Evolutionary conservation across 2,329 filamentous ascomycete genomes (phyloP).

Genomic region (Botrytis paeoniae): DNA sequence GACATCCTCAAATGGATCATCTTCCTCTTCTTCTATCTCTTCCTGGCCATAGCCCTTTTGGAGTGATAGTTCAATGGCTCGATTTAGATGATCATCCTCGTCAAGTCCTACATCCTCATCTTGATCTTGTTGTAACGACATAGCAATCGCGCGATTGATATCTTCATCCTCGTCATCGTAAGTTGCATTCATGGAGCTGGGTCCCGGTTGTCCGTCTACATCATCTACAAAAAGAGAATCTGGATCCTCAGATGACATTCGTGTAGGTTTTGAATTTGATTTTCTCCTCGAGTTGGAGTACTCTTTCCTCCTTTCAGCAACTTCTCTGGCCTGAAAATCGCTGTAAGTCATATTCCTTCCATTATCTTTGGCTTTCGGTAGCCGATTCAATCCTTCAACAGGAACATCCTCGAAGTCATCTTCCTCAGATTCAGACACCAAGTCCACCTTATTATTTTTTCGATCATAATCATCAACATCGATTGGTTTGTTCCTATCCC

Average conservation of each 20-base stretch:
- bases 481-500: conserved; percentile 81
- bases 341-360: conserved; percentile 30
- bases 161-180: conserved; percentile 20
- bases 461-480: conserved; percentile 73
- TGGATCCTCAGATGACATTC: conserved; percentile 25
- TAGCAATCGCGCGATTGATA: conserved; percentile 27
- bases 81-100: conserved; percentile 73
- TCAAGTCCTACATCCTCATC: conserved; percentile 41
- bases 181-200: conserved; percentile 17
- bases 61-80: conserved; percentile 82
- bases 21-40: conserved; percentile 37
- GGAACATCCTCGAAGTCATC: conserved; percentile 48
- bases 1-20: conserved; percentile 49
- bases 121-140: conserved; percentile 63
- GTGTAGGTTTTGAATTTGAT: conserved; percentile 17
- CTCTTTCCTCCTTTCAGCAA: conserved; percentile 30
- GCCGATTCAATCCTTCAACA: conserved; percentile 38
- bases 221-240: conserved; percentile 36
- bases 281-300: conserved; percentile 25
- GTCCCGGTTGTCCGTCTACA: conserved; percentile 16
- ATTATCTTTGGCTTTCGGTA: conserved; percentile 33
- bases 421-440: conserved; percentile 57
- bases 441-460: conserved; percentile 50
- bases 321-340: conserved; percentile 32
- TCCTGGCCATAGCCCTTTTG: conserved; percentile 54